Base-by-base conservation (phyloP, 768 basidiomycete genomes). In the Macrocybe gigantea region DNA sequence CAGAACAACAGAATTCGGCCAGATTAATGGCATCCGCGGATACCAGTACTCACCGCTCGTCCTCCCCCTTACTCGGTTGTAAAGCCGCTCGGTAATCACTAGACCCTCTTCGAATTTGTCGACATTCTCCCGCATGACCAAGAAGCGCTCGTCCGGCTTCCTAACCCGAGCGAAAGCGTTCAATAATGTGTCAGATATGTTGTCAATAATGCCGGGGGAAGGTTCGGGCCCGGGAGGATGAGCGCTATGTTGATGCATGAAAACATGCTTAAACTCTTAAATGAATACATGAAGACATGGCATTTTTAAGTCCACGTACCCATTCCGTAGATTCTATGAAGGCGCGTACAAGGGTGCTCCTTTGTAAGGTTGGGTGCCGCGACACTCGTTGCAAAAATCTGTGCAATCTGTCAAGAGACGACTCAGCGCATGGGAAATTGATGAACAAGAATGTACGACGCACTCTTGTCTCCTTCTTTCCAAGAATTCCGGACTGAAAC, bases 241-340 rank as follows among this genome's bases (percentile, higher is more conserved):
- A 5, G 94, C 92, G 45, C 90, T 74, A 58, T 96, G 93, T 60
- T 94, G 90, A 63, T 98, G 94, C 91, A 96, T 98, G 60, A 88
- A 83, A 22, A 98, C 94, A 58, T 91, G 88, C 95, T 97, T 22
- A 37, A 42, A 41, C 54, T 38, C 37, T 45, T 29, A 33, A 50
- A 52, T 8, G 34, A 41, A 44, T 13, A 9, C 45, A 46, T 30
- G 33, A 40, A 39, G 33, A 29, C 8, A 13, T 15, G 7, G 40
- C 13, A 36, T 7, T 22, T 22, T 22, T 4, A 22, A 22, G 22
- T 22, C 22, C 22, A 54, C 83, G 50, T 63, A 94, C 95, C 96
- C 96, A 99, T 94, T 99, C 96, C 33, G 90, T 88, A 3, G 93
- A 95, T 63, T 93, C 90, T 49, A 98, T 85, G 72, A 99, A 99